phyloP scores from a whole-genome alignment of 2,329 filamentous ascomycete genomes.

The Sphaerulina musiva region DNA sequence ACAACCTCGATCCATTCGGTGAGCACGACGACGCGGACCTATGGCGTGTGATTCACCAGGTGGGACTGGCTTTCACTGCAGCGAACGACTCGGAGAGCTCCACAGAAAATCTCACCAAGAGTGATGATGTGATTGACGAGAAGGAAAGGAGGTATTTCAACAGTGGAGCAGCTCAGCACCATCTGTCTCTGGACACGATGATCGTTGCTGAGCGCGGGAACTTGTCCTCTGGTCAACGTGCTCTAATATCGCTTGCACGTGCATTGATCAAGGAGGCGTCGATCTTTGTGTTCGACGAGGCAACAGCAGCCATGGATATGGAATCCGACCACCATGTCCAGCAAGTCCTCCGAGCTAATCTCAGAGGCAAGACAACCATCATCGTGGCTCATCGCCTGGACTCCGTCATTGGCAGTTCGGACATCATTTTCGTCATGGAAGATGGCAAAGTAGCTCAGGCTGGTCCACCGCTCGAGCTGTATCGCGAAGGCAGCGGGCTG shows the following conservation, averaged over 20 bases:
- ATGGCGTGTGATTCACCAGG: constrained; percentile 60
- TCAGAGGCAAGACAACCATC: constrained; percentile 53
- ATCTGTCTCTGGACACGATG: not conserved
- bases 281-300: constrained; percentile 39
- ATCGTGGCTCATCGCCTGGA: constrained; percentile 71
- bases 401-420: constrained; percentile 65
- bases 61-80: constrained; percentile 50
- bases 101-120: not conserved
- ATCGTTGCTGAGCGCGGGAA: not conserved
- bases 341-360: constrained; percentile 37
- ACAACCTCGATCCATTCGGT: constrained; percentile 71
- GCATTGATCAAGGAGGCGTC: not conserved
- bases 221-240: not conserved
- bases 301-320: constrained; percentile 43
- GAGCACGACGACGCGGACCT: constrained; percentile 63
- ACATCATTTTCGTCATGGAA: constrained; percentile 71
- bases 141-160: not conserved
- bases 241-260: not conserved
- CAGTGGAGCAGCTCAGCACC: not conserved
- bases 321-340: constrained; percentile 41
- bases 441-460: constrained; percentile 55
- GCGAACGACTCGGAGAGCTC: not conserved
- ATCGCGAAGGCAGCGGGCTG: constrained; percentile 41
- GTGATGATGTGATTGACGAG: not conserved
- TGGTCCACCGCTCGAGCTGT: constrained; percentile 54